Evolutionary conservation across 2,329 filamentous ascomycete species (phyloP), one percentile per base, ranked within the genome.

Genomic region (Diplodia corticola): DNA sequence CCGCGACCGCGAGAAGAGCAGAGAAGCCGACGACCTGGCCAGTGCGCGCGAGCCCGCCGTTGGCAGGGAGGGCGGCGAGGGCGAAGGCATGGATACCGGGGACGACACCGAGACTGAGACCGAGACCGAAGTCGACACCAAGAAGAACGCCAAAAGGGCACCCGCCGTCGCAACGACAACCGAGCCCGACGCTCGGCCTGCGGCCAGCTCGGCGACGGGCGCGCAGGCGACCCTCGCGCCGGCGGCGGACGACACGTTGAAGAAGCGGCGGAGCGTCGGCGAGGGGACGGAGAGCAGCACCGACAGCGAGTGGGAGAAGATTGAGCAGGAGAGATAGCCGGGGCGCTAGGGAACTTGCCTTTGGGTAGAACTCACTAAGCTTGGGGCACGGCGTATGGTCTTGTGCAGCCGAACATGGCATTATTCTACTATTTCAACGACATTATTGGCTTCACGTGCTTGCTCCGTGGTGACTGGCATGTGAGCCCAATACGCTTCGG

Each of bases 291-390:
- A 86, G 69, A 73, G 83, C 68, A 94, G 92, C 79, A 97, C 93
- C 4, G 94, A 98, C 80, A 94, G 94, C 74, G 94, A 98, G 80
- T 98, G 94, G 94, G 94, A 97, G 82, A 96, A 95, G 83, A 90
- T 98, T 24, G 90, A 91, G 77, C 81, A 80, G 67, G 77, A 76
- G 24, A 76, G 72, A 73, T 78, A 66, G 61, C 17, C 60, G 9
- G 24, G 33, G 46, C 51, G 60, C 33, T n/a, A 35, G 17, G 15
- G 40, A 24, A 28, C 24, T 30, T 30, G 37, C 55, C 55, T 30
- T 60, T 48, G 37, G 44, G 57, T 61, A 61, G 44, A 37, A 24
- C 28, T 49, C 57, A 60, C 26, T 26, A 60, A 30, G 20, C 10
- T 24, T 30, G 22, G 26, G 57, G 35, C 37, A 60, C 40, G 55